A percentile compares a stretch with the other conserved stretches of the same genome.
phyloP scores from a whole-genome alignment of 2,329 filamentous ascomycete species.

The Lachnellula subtilissima region DNA sequence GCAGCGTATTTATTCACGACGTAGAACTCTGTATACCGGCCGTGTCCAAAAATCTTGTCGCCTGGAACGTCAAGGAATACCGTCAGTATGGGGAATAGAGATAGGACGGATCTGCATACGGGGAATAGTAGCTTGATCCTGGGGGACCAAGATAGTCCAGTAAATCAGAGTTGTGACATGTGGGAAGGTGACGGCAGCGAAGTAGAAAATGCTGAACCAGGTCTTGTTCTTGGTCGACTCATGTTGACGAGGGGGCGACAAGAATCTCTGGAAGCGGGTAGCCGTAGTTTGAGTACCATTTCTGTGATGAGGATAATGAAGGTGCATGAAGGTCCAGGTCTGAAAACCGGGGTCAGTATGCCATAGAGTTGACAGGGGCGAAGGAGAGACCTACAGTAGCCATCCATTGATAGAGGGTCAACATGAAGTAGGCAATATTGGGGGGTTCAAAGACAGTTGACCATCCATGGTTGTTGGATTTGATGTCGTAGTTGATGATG shows the following conservation, averaged over 20 bases:
- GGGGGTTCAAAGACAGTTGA: slow-evolving; percentile 27
- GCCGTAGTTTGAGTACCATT: slow-evolving; percentile 10
- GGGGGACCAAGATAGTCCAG: slow-evolving; percentile 29
- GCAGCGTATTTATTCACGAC: slow-evolving; percentile 26
- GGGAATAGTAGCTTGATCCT: slow-evolving; percentile 18
- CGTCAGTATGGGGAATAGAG: slow-evolving; percentile 7
- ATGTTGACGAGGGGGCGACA: slow-evolving; percentile 25
- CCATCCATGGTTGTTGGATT: slow-evolving; percentile 16
- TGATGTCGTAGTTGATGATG: slow-evolving; percentile 26
- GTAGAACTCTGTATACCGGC: slow-evolving; percentile 22
- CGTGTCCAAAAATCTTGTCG: slow-evolving; percentile 21
- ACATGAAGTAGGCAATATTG: slow-evolving; percentile 27
- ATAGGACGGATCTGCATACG: slow-evolving; percentile 7
- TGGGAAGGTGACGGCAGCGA: slow-evolving; percentile 26
- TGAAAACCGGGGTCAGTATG: slow-evolving; percentile 7
- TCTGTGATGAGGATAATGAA: slow-evolving; percentile 28
- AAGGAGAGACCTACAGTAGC: slow-evolving; percentile 25
- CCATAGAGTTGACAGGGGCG: background rate
- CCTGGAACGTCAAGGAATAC: slow-evolving; percentile 1
- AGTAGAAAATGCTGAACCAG: slow-evolving; percentile 32
- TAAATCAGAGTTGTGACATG: slow-evolving; percentile 27
- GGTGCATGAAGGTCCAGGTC: slow-evolving; percentile 33
- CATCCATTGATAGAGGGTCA: slow-evolving; percentile 28
- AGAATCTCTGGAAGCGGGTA: slow-evolving; percentile 17
- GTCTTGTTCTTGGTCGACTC: slow-evolving; percentile 21